These are phyloP conservation scores for Aspergillus baeticus DNA, from an alignment of 495 filamentous ascomycete species.

Conservation along the genomic window DNA sequence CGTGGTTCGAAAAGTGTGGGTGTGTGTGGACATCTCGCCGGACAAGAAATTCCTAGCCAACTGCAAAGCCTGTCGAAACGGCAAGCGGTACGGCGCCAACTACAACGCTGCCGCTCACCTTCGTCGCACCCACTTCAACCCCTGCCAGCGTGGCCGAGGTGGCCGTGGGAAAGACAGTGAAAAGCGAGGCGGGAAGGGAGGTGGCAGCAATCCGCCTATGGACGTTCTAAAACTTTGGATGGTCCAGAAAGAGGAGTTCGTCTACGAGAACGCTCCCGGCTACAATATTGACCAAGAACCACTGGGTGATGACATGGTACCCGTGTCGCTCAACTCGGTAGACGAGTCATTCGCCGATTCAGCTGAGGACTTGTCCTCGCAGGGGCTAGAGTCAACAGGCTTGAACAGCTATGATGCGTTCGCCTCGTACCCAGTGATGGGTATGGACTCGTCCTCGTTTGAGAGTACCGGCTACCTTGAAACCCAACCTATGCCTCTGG, in stretches of 20 bases:
- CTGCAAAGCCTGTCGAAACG: conserved; percentile 80
- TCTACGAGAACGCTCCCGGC: conserved; percentile 31
- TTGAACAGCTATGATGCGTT: conserved; percentile 34
- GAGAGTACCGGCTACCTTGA: conserved; percentile 38
- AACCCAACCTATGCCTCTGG: conserved; percentile 29
- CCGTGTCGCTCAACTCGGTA: conserved; percentile 6
- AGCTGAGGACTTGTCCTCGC: conserved; percentile 15
- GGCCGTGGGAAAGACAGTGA: conserved; percentile 56
- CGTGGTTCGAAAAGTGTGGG: conserved; percentile 70
- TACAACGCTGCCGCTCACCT: conserved; percentile 96
- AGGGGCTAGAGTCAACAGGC: conserved; percentile 28
- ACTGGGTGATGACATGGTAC: conserved; percentile 22
- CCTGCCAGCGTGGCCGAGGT: conserved; percentile 53
- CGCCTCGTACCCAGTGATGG: conserved; percentile 23
- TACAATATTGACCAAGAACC: conserved; percentile 16
- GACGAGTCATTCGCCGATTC: conserved; percentile 17
- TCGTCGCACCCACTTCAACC: conserved; percentile 83
- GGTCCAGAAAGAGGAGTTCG: conserved; percentile 59
- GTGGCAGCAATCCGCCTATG: conserved; percentile 82
- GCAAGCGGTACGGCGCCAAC: conserved; percentile 85
- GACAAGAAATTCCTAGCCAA: conserved; percentile 66
- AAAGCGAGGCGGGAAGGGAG: conserved; percentile 79
- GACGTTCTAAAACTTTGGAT: conserved; percentile 80
- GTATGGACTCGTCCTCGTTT: conserved; percentile 27
- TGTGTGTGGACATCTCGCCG: conserved; percentile 68